These are phyloP conservation scores for Aaosphaeria arxii DNA, from an alignment of 2,329 filamentous ascomycete species.

Conservation along the genomic window DNA sequence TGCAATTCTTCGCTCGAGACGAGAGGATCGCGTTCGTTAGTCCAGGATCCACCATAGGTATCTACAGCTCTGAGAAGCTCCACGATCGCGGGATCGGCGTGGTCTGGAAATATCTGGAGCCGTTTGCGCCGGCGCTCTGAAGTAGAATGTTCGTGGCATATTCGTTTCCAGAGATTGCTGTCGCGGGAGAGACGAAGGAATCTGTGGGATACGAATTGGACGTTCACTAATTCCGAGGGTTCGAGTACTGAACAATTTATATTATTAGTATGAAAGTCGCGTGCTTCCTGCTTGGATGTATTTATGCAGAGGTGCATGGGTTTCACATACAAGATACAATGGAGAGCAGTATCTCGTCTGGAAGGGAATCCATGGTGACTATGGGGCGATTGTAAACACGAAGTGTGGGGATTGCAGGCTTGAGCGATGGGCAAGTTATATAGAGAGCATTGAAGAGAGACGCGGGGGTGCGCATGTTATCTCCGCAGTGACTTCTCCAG, in stretches of 20 bases:
- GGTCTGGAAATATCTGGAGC: slow-evolving; percentile 23
- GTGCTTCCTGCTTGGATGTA: not conserved
- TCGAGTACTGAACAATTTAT: slow-evolving; percentile 54
- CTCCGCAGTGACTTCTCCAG: no score
- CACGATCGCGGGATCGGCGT: slow-evolving; percentile 43
- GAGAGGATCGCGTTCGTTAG: slow-evolving; percentile 19
- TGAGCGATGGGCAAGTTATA: no score
- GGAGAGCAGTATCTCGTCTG: slow-evolving; percentile 43
- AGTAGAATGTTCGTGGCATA: slow-evolving; percentile 69
- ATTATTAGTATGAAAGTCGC: slow-evolving; percentile 3
- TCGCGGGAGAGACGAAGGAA: slow-evolving; percentile 70
- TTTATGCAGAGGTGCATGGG: no score
- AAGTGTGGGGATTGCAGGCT: no score
- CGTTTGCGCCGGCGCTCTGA: slow-evolving; percentile 62
- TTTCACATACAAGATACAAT: slow-evolving; percentile 40
- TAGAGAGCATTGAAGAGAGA: no score
- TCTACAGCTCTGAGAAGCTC: slow-evolving; percentile 42
- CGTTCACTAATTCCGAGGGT: slow-evolving; percentile 60
- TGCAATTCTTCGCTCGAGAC: slow-evolving; percentile 29
- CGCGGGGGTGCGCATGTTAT: no score
- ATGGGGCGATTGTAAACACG: no score
- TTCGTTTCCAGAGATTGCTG: slow-evolving; percentile 70
- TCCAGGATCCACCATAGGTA: slow-evolving; percentile 24
- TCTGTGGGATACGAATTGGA: slow-evolving; percentile 67
- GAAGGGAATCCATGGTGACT: slow-evolving; percentile 22